These are phyloP conservation scores for Hemisphaericaspora subhashii DNA, from an alignment of 1,139 yeast genomes.

Conservation along the genomic window DNA sequence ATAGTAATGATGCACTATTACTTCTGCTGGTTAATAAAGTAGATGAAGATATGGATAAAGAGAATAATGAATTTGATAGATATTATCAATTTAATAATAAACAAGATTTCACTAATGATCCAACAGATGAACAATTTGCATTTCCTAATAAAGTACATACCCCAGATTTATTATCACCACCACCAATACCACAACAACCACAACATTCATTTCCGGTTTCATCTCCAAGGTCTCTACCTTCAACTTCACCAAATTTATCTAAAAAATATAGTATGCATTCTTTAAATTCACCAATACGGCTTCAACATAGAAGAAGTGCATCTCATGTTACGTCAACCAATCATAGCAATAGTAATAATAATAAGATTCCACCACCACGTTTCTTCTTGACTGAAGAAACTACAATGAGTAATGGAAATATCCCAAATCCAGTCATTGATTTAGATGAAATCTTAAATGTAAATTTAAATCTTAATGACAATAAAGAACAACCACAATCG, in stretches of 20 bases:
- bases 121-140: constrained; percentile 23
- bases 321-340: neutral
- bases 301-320: constrained; percentile 15
- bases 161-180: constrained; percentile 15
- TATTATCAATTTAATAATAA: constrained; percentile 34
- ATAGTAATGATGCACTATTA: too few relatives aligned
- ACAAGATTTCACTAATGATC: constrained; percentile 33
- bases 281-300: constrained; percentile 39
- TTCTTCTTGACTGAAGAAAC: constrained; percentile 39
- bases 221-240: constrained; percentile 10
- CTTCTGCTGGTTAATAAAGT: too few relatives aligned
- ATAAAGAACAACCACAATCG: constrained; percentile 7
- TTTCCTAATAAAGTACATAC: constrained; percentile 33
- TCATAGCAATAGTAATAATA: constrained; percentile 19
- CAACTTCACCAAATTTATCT: constrained; percentile 6
- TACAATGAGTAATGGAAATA: constrained; percentile 31
- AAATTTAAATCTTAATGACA: constrained; percentile 31
- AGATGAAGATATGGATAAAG: neutral
- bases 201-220: constrained; percentile 7
- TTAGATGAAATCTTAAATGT: constrained; percentile 57
- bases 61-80: constrained; percentile 21
- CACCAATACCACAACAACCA: constrained; percentile 5
- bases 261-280: constrained; percentile 8
- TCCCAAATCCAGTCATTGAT: constrained; percentile 66
- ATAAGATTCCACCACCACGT: constrained; percentile 12